Evolutionary conservation across 2,329 filamentous ascomycete genomes (phyloP).

Genomic region (Cordyceps militaris): DNA sequence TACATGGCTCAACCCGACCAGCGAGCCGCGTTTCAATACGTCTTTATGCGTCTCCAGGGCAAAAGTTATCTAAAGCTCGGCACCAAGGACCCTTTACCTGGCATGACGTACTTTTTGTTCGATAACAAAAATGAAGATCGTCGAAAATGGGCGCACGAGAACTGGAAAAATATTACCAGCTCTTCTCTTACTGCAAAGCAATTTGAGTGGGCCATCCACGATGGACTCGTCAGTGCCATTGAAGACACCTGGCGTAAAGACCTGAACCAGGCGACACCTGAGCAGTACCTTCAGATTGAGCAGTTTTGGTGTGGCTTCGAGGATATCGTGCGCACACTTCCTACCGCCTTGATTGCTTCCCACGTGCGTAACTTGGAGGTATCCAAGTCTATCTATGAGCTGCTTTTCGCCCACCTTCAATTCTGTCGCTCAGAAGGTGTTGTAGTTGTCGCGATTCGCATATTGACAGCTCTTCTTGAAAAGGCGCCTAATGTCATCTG

Average conservation of each 20-base stretch:
- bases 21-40: conserved; percentile 63
- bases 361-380: conserved; percentile 73
- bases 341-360: conserved; percentile 67
- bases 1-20: conserved; percentile 57
- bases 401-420: conserved; percentile 49
- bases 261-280: conserved; percentile 24
- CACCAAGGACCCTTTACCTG: conserved; percentile 66
- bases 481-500: conserved; percentile 78
- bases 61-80: conserved; percentile 73
- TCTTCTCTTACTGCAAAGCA: conserved; percentile 59
- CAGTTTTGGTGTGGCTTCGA: conserved; percentile 75
- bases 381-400: conserved; percentile 54
- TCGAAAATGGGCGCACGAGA: conserved; percentile 31
- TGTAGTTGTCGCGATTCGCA: conserved; percentile 61
- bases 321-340: conserved; percentile 66
- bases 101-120: conserved; percentile 80
- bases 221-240: conserved; percentile 62
- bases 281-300: conserved; percentile 44
- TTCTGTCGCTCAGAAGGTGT: conserved; percentile 46
- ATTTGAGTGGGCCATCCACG: conserved; percentile 82
- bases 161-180: conserved; percentile 44
- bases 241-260: conserved; percentile 49
- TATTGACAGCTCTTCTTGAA: conserved; percentile 62
- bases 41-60: conserved; percentile 66
- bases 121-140: conserved; percentile 49